Percentiles rank a stretch among this genome's conserved stretches.
Conservation (phyloP, 768 basidiomycete species). For the Termitomyces sp. region DNA sequence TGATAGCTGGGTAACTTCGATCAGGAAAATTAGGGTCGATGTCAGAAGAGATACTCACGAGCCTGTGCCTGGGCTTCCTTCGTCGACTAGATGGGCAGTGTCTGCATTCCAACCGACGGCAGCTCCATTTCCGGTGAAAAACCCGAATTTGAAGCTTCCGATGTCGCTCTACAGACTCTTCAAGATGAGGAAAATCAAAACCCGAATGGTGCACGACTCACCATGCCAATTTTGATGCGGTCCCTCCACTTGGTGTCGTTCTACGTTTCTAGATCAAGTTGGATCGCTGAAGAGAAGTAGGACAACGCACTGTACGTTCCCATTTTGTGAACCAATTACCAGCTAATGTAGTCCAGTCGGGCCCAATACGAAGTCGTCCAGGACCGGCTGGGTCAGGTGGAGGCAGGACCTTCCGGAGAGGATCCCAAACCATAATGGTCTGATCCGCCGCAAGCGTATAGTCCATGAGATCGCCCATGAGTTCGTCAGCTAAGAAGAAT, state of each 20-base stretch:
- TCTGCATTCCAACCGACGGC: slow-evolving; percentile 35
- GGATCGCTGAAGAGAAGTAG: neutral
- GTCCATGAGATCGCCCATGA: slow-evolving; percentile 34
- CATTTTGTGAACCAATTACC: slow-evolving; percentile 36
- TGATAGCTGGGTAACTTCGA: slow-evolving; percentile 18
- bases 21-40: neutral
- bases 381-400: slow-evolving; percentile 29
- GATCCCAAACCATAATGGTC: slow-evolving; percentile 34
- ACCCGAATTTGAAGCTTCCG: slow-evolving; percentile 28
- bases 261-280: slow-evolving; percentile 9
- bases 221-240: slow-evolving; percentile 30
- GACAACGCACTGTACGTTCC: slow-evolving; percentile 26
- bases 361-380: slow-evolving; percentile 29
- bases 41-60: slow-evolving; percentile 18
- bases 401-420: slow-evolving; percentile 21
- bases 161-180: slow-evolving; percentile 22
- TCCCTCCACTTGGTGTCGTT: slow-evolving; percentile 30
- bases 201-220: slow-evolving; percentile 3
- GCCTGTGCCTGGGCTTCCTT: slow-evolving; percentile 26
- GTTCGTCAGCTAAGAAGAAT: slow-evolving; percentile 24
- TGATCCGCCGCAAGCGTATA: slow-evolving; percentile 28
- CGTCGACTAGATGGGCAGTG: slow-evolving; percentile 31
- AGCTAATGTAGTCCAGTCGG: slow-evolving; percentile 31
- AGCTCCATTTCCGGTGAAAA: slow-evolving; percentile 29
- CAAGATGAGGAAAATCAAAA: neutral